Percentiles rank a stretch among this genome's conserved stretches.
phyloP scores from a whole-genome alignment of 495 filamentous ascomycete species.

The Rhizodiscina lignyota region DNA sequence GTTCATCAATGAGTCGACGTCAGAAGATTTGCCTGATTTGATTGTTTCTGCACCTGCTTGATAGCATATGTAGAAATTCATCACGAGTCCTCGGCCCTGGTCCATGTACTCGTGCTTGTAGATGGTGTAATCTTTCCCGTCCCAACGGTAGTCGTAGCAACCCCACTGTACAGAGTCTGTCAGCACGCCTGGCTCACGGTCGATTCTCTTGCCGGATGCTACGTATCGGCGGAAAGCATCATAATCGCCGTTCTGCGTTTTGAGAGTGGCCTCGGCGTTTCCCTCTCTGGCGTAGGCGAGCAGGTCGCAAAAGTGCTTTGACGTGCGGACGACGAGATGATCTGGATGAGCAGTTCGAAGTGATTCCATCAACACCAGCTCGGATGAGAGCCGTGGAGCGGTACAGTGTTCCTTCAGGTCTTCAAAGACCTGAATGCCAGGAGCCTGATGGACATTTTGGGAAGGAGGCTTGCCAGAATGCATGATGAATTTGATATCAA shows the following conservation, averaged over 20 bases:
- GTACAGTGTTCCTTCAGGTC: too few species aligned
- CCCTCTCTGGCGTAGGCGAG: background rate
- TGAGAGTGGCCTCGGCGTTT: background rate
- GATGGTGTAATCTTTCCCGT: background rate
- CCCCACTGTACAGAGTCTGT: background rate
- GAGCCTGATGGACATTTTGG: too few species aligned
- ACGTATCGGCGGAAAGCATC: background rate
- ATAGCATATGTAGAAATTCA: background rate
- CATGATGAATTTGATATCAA: too few species aligned
- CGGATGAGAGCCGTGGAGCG: too few species aligned
- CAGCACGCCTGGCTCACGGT: background rate
- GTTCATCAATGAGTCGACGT: background rate
- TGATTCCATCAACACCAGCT: too few species aligned
- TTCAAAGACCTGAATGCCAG: too few species aligned
- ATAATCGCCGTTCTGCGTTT: background rate
- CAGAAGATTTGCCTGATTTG: background rate
- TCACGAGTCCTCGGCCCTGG: background rate
- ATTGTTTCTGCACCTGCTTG: background rate
- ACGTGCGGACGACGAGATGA: too few species aligned
- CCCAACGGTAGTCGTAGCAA: background rate
- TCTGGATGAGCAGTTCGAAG: too few species aligned
- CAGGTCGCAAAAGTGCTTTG: constrained; percentile 1
- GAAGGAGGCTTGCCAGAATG: too few species aligned
- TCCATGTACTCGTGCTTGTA: background rate
- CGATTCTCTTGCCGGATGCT: background rate